A percentile compares a stretch with the other conserved stretches of the same genome.
These are phyloP conservation scores for Taxillus chinensis DNA, from an alignment of 164 flowering plant species.

Conservation along the genomic window DNA sequence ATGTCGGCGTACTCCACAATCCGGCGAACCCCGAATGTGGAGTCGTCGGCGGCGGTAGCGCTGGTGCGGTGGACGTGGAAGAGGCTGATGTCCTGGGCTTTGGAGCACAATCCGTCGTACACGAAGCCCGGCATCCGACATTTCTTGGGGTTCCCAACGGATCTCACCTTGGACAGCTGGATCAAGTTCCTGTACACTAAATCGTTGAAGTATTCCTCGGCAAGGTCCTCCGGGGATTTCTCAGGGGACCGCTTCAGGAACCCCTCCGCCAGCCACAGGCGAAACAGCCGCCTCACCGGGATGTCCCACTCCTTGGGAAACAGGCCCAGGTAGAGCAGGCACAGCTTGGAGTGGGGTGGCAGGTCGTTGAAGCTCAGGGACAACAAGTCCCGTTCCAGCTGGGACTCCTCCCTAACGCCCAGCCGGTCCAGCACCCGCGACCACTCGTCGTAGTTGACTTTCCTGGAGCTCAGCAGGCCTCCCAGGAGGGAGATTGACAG, in stretches of 20 bases:
- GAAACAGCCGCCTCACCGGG: constrained; percentile 14
- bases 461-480: constrained; percentile 8
- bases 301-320: constrained; percentile 21
- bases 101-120: constrained; percentile 8
- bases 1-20: constrained; percentile 7
- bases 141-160: constrained; percentile 19
- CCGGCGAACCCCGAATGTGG: constrained; percentile 4
- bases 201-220: constrained; percentile 11
- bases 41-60: no score
- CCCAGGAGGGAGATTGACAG: constrained; percentile 6
- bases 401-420: background rate
- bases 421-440: background rate
- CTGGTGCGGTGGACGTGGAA: constrained; percentile 6
- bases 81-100: constrained; percentile 14
- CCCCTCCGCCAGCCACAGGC: constrained; percentile 29
- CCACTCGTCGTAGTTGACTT: background rate
- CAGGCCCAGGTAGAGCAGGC: constrained; percentile 18
- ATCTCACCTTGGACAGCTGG: constrained; percentile 11
- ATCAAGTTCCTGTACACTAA: constrained; percentile 15
- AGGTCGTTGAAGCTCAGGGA: constrained; percentile 13
- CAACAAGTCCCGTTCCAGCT: background rate
- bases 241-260: background rate
- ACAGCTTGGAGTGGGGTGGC: constrained; percentile 10
- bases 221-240: constrained; percentile 13
- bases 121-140: constrained; percentile 15